Base-by-base conservation (phyloP, 805 yeast species). In the Pichia insulana region DNA sequence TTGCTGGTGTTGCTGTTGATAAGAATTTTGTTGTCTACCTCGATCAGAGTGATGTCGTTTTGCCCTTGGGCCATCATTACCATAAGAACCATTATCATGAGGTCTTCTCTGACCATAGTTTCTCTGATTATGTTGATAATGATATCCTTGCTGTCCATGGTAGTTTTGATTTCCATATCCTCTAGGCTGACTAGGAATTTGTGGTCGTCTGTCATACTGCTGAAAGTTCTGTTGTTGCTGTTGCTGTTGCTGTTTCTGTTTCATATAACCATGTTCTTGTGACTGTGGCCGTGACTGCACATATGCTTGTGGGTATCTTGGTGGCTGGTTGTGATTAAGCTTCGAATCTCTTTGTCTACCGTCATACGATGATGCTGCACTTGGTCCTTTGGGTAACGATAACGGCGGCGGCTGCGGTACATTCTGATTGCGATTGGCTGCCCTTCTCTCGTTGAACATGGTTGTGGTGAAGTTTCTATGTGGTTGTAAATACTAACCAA, bases 401-500 rank as follows among this genome's bases (percentile, higher is more conserved):
- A 12, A 7, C 28, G 12, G 30, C 9, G 12, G 19, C 17, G 3
- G 9, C 8, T 17, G 25, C 41, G 17, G 33, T 36, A 17, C 31
- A 5, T 16, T 32, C 5, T 45, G 51, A 10, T 42, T 44, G 42
- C 55, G 40, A 17, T 52, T 52, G 18, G 56, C 56, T 2, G 55
- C 52, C 40, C 57, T 37, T 48, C 58, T 44, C 32, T 55, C 57
- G 49, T 53, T 54, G 41, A 41, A 41, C 44, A 41, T 41, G 3
- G 10, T 40, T 7, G 20, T 34, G 6, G 10, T 17, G 3, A 17
- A 35, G 11, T n/a, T n/a, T n/a, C n/a, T n/a, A n/a, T n/a, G n/a
- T n/a, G n/a, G n/a, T n/a, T n/a, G n/a, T n/a, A n/a, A n/a, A n/a
- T n/a, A n/a, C n/a, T n/a, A n/a, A n/a, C n/a, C n/a, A n/a, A n/a